Evolutionary conservation across 2,329 filamentous ascomycete species (phyloP).

Genomic region (Alternaria arborescens): DNA sequence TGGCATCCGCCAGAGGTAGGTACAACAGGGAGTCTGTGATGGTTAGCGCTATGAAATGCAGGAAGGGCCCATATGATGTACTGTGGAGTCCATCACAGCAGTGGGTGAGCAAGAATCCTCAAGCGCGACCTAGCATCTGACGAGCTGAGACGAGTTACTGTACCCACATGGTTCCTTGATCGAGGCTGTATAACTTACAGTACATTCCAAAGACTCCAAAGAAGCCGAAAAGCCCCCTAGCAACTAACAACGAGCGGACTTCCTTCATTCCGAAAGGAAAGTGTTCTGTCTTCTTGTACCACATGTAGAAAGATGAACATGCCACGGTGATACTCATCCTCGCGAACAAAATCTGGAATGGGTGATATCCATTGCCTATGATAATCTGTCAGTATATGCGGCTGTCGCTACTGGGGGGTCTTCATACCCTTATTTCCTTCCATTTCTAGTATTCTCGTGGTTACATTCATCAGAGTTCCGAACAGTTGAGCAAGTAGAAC

Average conservation of each 20-base stretch:
- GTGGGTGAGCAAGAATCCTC: not conserved
- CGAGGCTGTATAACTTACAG: slow-evolving; percentile 56
- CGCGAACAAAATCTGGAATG: slow-evolving; percentile 79
- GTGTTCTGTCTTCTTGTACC: slow-evolving; percentile 70
- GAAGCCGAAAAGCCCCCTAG: slow-evolving; percentile 74
- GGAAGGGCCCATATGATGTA: not conserved
- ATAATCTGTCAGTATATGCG: not conserved
- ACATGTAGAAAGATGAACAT: slow-evolving; percentile 76
- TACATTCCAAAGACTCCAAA: slow-evolving; percentile 83
- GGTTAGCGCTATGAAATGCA: slow-evolving; percentile 32
- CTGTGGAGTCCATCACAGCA: slow-evolving; percentile 6
- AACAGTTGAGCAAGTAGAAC: slow-evolving; percentile 83
- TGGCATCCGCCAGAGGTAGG: slow-evolving; percentile 84
- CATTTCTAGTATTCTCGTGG: slow-evolving; percentile 76
- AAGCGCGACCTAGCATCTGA: not conserved
- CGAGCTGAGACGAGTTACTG: slow-evolving; percentile 14
- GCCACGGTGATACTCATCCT: slow-evolving; percentile 78
- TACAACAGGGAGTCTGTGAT: slow-evolving; percentile 71
- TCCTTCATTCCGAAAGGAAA: slow-evolving; percentile 74
- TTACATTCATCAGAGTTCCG: slow-evolving; percentile 84
- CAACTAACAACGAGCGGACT: slow-evolving; percentile 72
- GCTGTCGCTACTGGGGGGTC: rapidly evolving
- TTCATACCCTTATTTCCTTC: slow-evolving; percentile 65
- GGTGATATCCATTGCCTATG: slow-evolving; percentile 72
- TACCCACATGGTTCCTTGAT: not conserved